phyloP scores from a whole-genome alignment of 108 stramenopile genomes.

The Cylindrotheca fusiformis region DNA sequence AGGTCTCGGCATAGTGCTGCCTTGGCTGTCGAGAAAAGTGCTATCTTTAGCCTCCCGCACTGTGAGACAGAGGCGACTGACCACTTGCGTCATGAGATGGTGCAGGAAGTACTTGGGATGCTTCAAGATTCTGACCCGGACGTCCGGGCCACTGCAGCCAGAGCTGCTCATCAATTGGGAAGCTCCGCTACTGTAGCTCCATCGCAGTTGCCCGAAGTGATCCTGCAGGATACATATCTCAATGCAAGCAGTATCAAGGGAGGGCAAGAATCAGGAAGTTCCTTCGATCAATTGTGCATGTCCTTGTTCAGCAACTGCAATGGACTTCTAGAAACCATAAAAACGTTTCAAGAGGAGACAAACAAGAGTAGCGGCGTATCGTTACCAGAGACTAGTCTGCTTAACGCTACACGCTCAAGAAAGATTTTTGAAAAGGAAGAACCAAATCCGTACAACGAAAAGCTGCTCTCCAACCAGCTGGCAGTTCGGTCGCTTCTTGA shows the following conservation, averaged over 20 bases:
- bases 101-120: conserved; percentile 11
- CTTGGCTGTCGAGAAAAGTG: conserved; percentile 27
- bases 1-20: conserved; percentile 42
- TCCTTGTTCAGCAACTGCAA: conserved; percentile 12
- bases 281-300: too few species aligned
- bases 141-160: conserved; percentile 43
- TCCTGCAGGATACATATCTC: background rate
- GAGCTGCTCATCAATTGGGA: conserved; percentile 13
- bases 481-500: conserved; percentile 18
- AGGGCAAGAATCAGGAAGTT: too few species aligned
- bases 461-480: conserved; percentile 35
- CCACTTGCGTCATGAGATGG: background rate
- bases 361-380: conserved; percentile 4
- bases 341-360: conserved; percentile 10
- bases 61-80: background rate
- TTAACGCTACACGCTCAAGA: conserved; percentile 24
- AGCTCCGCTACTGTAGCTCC: background rate
- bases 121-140: conserved; percentile 61
- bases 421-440: conserved; percentile 71
- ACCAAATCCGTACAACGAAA: conserved; percentile 43
- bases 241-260: too few species aligned
- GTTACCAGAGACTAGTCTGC: background rate
- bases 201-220: background rate
- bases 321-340: conserved; percentile 8
- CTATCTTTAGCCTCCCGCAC: background rate